Base-by-base conservation (phyloP, 352 stramenopile species). In the Phytophthora vignae region DNA sequence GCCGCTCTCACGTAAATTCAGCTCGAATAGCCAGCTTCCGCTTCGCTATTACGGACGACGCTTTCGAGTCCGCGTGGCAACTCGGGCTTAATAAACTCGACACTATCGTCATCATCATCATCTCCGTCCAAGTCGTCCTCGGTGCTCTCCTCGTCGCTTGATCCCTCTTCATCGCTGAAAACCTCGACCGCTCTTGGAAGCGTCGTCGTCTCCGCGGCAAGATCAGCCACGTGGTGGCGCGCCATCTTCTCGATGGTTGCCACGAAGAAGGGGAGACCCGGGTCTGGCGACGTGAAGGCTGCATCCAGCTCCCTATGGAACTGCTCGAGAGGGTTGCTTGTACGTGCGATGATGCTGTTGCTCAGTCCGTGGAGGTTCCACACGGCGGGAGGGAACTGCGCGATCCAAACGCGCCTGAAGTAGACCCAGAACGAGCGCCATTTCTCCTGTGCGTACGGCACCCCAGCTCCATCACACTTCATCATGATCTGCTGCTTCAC, bases 371-470 rank as follows among this genome's bases (percentile, higher is more conserved):
- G 44, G 2, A 74, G 42, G 57, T 74, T 78, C 67, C 71, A 78
- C 17, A 70, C 3, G n/a, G 31, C 53, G 17, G 60, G 50, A 11
- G 40, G 38, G 22, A 70, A 74, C 12, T 60, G 52, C 27, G 38
- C n/a, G 38, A 74, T 53, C 70, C 70, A 77, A 4, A 55, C 46
- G 12, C 46, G 38, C 61, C 46, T 11, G 49, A 74, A 77, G 54
- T 70, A 74, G 19, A 29, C 14, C 64, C 70, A 77, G 22, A 77
- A 77, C 2, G 33, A 64, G 38, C 36, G 42, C 67, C 67, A 74
- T 38, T 70, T 36, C 6, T 65, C 36, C 22, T 66, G 60, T 17
- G 19, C 36, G 40, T 74, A 74, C 19, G 33, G 46, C 22, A 70
- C 19, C 19, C 42, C 60, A 31, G 52, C 21, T 17, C 49, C 55